Evolutionary conservation across 768 basidiomycete genomes (phyloP).

Genomic region (Neoboletus magnificus): DNA sequence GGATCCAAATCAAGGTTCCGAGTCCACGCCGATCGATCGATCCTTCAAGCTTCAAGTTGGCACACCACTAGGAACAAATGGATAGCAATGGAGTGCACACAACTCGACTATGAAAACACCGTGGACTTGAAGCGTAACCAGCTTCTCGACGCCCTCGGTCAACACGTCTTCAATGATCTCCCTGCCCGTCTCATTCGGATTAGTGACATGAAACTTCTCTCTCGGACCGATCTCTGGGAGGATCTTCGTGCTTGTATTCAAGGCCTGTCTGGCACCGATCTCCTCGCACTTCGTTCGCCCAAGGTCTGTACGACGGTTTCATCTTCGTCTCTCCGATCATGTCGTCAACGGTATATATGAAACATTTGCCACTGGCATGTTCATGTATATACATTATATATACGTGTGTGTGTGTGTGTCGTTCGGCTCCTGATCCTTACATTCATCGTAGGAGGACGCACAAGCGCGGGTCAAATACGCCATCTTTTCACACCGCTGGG

Average conservation of each 20-base stretch:
- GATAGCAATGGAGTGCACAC: neutral
- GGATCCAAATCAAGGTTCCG: too few species aligned
- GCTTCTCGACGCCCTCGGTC: conserved; percentile 8
- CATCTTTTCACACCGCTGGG: conserved; percentile 15
- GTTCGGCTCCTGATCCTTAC: neutral
- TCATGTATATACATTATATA: too few species aligned
- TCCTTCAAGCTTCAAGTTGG: too few species aligned
- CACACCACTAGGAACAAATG: too few species aligned
- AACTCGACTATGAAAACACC: neutral
- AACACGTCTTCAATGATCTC: conserved; percentile 14
- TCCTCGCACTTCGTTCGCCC: conserved; percentile 4
- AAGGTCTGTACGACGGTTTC: conserved; percentile 1
- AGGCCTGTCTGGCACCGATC: neutral
- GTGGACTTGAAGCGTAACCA: conserved; percentile 2
- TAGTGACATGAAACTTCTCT: conserved; percentile 9
- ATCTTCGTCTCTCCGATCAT: too few species aligned
- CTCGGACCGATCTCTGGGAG: conserved; percentile 13
- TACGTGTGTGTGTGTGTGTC: neutral
- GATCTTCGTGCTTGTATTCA: neutral
- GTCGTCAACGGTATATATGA: neutral
- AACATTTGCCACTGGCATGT: too few species aligned
- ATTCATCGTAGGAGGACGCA: conserved; percentile 2
- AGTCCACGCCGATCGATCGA: too few species aligned
- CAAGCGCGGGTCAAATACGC: conserved; percentile 8
- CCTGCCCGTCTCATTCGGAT: conserved; percentile 11